Evolutionary conservation across 768 basidiomycete species (phyloP), one percentile per base, ranked within the genome.

Genomic region (Sarcodon aspratus): DNA sequence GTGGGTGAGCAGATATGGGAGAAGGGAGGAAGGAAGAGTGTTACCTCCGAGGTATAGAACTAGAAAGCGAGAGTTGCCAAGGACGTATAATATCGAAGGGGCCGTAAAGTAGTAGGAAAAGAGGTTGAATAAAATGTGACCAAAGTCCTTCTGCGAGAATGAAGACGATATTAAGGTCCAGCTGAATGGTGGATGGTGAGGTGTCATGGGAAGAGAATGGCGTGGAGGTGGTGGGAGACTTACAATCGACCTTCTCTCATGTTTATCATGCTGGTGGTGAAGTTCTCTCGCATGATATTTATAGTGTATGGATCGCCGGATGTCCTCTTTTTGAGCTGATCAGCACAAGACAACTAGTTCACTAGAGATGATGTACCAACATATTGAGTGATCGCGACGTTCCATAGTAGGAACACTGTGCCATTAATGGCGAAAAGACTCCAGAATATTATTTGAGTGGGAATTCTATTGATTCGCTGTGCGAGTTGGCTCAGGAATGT

Each of bases 91-190:
- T 44, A 85, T 78, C 3, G 76, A 63, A 1, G 72, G 76, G 0
- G 80, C 84, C 74, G 89, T 78, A 66, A 85, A 90, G 63, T 72
- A 87, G 63, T 78, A 86, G 0, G 82, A 79, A 58, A 87, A 73
- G n/a, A 76, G 78, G 57, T 90, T 90, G 61, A 87, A 71, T n/a
- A 86, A 53, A 3, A 85, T 73, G 57, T 90, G 87, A 0, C 59
- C 53, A n/a, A 70, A 36, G 31, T 73, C 69, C 54, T 71, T 62
- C 56, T 90, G 86, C 4, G 85, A 86, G 68, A 92, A 91, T 51
- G 70, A 72, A 13, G 76, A 68, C 0, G 87, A 85, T 9, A 88
- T 54, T 21, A 80, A 66, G 0, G 85, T 87, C 85, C 85, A 90
- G 59, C 88, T 91, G 48, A 8, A 9, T 35, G 35, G 47, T 15